Conservation (phyloP, 768 basidiomycete genomes). For the Amanita thiersii region DNA sequence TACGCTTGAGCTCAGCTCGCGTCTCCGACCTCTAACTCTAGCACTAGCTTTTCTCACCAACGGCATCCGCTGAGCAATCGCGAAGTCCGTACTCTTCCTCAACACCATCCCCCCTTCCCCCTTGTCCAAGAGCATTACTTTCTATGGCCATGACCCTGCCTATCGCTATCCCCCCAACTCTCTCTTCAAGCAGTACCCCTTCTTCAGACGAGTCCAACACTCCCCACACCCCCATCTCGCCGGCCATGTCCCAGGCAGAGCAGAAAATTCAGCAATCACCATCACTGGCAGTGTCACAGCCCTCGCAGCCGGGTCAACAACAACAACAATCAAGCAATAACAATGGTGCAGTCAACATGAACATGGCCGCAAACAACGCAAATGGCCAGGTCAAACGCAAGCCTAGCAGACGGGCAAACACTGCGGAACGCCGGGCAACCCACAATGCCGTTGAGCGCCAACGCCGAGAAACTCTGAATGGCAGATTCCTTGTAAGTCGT, state of each 20-base stretch:
- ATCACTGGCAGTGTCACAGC: slow-evolving; percentile 12
- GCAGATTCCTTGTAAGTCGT: slow-evolving; percentile 71
- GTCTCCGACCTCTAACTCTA: slow-evolving; percentile 17
- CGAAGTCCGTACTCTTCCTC: slow-evolving; percentile 20
- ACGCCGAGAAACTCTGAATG: slow-evolving; percentile 87
- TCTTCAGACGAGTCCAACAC: slow-evolving; percentile 20
- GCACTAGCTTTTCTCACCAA: slow-evolving; percentile 4
- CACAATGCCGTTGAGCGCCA: slow-evolving; percentile 97
- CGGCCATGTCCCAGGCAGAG: slow-evolving; percentile 19
- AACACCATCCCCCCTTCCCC: slow-evolving; percentile 5
- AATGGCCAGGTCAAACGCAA: slow-evolving; percentile 59
- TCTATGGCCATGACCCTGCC: slow-evolving; percentile 32
- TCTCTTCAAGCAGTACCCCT: slow-evolving; percentile 19
- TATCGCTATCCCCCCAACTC: slow-evolving; percentile 14
- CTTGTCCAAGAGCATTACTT: slow-evolving; percentile 8
- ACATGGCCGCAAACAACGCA: slow-evolving; percentile 12
- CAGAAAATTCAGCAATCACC: slow-evolving; percentile 7
- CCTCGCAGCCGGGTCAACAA: slow-evolving; percentile 14
- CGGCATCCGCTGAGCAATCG: slow-evolving; percentile 39
- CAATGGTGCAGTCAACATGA: slow-evolving; percentile 13
- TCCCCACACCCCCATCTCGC: slow-evolving; percentile 39
- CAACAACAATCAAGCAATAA: slow-evolving; percentile 11
- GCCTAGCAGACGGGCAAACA: slow-evolving; percentile 84
- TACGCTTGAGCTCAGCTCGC: slow-evolving; percentile 73
- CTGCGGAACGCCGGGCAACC: slow-evolving; percentile 90